Evolutionary conservation across 805 yeast species (phyloP).

Genomic region (Cyberlindnera galapagoensis): DNA sequence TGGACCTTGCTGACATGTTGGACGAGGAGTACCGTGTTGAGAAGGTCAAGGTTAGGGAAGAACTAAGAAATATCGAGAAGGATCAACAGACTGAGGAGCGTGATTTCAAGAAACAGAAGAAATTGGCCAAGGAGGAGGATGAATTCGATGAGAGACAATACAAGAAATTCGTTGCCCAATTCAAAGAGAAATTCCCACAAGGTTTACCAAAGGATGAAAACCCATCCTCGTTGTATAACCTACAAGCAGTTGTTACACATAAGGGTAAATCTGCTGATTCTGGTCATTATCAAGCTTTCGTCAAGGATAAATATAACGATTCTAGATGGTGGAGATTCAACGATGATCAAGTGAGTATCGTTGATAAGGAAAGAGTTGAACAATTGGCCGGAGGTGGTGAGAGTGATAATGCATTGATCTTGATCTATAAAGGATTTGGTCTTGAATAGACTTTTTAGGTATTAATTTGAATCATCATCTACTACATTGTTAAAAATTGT

Average conservation of each 20-base stretch:
- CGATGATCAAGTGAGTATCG: conserved; percentile 79
- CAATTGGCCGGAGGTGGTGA: conserved; percentile 95
- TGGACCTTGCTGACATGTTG: conserved; percentile 81
- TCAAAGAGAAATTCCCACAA: conserved; percentile 38
- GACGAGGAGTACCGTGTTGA: conserved; percentile 67
- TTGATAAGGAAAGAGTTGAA: conserved; percentile 79
- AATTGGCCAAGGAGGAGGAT: conserved; percentile 43
- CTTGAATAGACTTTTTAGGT: conserved; percentile 32
- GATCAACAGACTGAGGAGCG: conserved; percentile 65
- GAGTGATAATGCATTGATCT: conserved; percentile 88
- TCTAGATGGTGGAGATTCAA: conserved; percentile 92
- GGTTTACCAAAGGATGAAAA: conserved; percentile 58
- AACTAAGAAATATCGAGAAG: conserved; percentile 68
- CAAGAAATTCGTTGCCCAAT: conserved; percentile 45
- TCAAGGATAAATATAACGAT: conserved; percentile 65
- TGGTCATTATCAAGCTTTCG: conserved; percentile 94
- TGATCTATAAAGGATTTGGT: conserved; percentile 80
- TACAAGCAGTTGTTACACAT: conserved; percentile 82
- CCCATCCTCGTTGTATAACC: conserved; percentile 81
- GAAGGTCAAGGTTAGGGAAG: conserved; percentile 69
- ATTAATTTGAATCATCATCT: not conserved
- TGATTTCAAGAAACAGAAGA: conserved; percentile 57
- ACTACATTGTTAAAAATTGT: too few species aligned
- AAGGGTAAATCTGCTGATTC: conserved; percentile 94
- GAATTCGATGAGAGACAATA: conserved; percentile 40